Conservation (phyloP, 495 filamentous ascomycete genomes). For the Aspergillus haitiensis region DNA sequence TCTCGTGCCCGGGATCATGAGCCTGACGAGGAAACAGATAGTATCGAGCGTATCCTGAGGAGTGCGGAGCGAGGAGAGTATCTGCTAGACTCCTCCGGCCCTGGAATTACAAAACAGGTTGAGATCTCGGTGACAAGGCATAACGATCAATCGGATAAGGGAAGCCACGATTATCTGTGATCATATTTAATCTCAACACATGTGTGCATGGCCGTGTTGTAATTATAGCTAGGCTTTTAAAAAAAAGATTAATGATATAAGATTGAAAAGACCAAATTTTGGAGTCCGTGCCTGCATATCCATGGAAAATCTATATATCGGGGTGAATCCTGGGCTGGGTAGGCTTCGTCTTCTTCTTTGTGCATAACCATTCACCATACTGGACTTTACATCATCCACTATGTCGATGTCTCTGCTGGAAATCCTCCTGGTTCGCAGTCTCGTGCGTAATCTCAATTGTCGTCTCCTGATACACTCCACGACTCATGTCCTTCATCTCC, state of each 20-base stretch:
- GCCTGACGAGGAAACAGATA: slow-evolving; percentile 26
- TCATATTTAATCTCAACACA: too few relatives aligned
- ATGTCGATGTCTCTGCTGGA: slow-evolving; percentile 11
- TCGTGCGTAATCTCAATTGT: slow-evolving; percentile 46
- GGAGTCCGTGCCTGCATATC: too few relatives aligned
- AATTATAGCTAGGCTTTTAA: too few relatives aligned
- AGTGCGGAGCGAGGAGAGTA: slow-evolving; percentile 23
- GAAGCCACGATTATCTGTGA: too few relatives aligned
- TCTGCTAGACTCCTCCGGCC: slow-evolving; percentile 7
- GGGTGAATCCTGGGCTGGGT: too few relatives aligned
- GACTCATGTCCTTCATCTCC: slow-evolving; percentile 32
- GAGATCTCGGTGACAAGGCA: slow-evolving; percentile 29
- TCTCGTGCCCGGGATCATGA: background rate
- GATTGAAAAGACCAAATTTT: too few relatives aligned
- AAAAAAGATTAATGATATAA: too few relatives aligned
- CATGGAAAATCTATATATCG: too few relatives aligned
- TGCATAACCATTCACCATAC: too few relatives aligned
- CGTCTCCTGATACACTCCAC: slow-evolving; percentile 45
- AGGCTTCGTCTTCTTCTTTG: too few relatives aligned
- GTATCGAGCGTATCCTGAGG: slow-evolving; percentile 35
- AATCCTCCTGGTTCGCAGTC: slow-evolving; percentile 27
- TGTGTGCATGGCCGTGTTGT: too few relatives aligned
- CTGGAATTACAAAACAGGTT: slow-evolving; percentile 37
- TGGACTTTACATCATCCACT: slow-evolving; percentile 10
- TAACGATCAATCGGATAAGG: too few relatives aligned